Percentiles rank a stretch among this genome's conserved stretches.
Conservation (phyloP, 164 flowering plant genomes). For the Tinospora cordifolia region DNA sequence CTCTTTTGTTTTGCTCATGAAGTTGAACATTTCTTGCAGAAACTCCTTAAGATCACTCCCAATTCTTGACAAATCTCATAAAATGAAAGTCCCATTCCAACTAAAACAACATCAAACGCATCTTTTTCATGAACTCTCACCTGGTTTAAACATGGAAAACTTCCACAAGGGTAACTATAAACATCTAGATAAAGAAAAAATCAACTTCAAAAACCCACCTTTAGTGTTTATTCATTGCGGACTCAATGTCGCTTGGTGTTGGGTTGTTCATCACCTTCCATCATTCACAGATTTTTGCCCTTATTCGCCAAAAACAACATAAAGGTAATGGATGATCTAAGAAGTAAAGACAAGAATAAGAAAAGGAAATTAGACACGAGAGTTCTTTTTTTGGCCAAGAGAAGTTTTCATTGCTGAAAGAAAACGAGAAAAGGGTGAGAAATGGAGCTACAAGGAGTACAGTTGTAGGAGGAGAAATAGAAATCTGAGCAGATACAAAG, state of each 20-base stretch:
- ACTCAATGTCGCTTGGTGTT: constrained; percentile 96
- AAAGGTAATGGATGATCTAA: too few species aligned
- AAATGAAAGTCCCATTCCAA: constrained; percentile 46
- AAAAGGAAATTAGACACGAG: too few species aligned
- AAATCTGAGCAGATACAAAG: too few species aligned
- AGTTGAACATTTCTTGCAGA: constrained; percentile 12
- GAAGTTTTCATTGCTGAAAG: too few species aligned
- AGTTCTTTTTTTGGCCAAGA: too few species aligned
- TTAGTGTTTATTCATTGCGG: constrained; percentile 84
- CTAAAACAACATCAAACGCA: constrained; percentile 64
- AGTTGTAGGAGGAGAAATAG: too few species aligned
- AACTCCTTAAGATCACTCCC: constrained; percentile 27
- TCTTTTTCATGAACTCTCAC: constrained; percentile 62
- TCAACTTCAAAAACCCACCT: constrained; percentile 34
- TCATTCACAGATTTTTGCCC: constrained; percentile 56
- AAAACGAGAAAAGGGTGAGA: too few species aligned
- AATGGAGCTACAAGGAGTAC: too few species aligned
- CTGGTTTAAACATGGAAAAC: constrained; percentile 80
- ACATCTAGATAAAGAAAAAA: constrained; percentile 8
- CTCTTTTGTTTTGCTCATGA: constrained; percentile 11
- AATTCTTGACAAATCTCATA: constrained; percentile 18
- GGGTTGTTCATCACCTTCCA: constrained; percentile 86
- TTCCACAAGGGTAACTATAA: constrained; percentile 35
- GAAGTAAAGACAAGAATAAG: too few species aligned
- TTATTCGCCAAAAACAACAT: too few species aligned